Conservation (phyloP, 2,329 filamentous ascomycete species). For the Pseudophaeomoniella oleicola region DNA sequence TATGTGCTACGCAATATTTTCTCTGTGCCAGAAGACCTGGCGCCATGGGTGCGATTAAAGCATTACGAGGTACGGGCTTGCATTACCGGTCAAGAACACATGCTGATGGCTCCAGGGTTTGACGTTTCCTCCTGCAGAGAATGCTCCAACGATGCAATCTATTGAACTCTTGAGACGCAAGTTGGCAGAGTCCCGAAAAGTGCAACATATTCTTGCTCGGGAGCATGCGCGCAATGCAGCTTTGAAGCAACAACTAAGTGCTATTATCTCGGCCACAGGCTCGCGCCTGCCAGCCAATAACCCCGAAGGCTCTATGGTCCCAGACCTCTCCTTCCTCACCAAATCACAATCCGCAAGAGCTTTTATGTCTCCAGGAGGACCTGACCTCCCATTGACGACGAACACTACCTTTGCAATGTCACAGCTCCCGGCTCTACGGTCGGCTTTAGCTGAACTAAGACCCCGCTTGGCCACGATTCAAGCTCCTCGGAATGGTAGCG, state of each 20-base stretch:
- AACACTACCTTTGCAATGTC: slow-evolving; percentile 57
- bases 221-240: slow-evolving; percentile 60
- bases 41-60: slow-evolving; percentile 63
- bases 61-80: slow-evolving; percentile 62
- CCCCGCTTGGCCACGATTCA: slow-evolving; percentile 42
- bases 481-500: slow-evolving; percentile 18
- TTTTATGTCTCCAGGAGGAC: slow-evolving; percentile 26
- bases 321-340: slow-evolving; percentile 42
- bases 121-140: slow-evolving; percentile 15
- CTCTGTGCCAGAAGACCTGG: slow-evolving; percentile 54
- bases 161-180: slow-evolving; percentile 59
- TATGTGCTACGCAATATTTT: slow-evolving; percentile 80
- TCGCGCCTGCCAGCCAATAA: slow-evolving; percentile 7
- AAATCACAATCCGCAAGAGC: slow-evolving; percentile 30
- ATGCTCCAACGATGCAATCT: slow-evolving; percentile 47
- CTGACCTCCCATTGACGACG: slow-evolving; percentile 25
- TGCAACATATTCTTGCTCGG: slow-evolving; percentile 54
- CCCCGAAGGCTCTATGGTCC: slow-evolving; percentile 6
- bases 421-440: slow-evolving; percentile 66
- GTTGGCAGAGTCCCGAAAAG: slow-evolving; percentile 61
- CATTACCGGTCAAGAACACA: slow-evolving; percentile 6
- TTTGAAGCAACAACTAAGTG: slow-evolving; percentile 50
- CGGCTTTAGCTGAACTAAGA: slow-evolving; percentile 52
- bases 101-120: no score
- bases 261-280: slow-evolving; percentile 30